Evolutionary conservation across 192 early-diverging fungal species (phyloP).

Genomic region (Allomyces macrogynus): DNA sequence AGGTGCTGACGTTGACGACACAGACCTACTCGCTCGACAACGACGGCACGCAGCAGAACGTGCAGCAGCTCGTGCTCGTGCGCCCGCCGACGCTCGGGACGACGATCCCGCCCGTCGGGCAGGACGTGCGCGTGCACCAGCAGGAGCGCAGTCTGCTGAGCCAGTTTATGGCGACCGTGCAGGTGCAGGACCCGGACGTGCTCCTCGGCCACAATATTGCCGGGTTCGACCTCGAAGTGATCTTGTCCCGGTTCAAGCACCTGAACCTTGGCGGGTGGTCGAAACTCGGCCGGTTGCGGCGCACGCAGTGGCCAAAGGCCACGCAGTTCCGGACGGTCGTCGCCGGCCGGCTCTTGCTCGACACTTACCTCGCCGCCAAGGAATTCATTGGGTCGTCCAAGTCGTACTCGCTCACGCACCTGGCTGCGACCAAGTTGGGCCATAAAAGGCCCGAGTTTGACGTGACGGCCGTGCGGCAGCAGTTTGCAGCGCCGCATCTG

Average conservation of each 20-base stretch:
- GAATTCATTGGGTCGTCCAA: constrained; percentile 62
- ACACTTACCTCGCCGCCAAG: constrained; percentile 75
- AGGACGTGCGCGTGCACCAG: neutral
- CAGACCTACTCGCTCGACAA: neutral
- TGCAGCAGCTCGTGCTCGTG: neutral
- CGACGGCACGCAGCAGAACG: neutral
- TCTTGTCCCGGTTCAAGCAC: constrained; percentile 83
- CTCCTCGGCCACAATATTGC: constrained; percentile 92
- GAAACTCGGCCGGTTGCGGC: constrained; percentile 60
- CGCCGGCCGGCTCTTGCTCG: constrained; percentile 73
- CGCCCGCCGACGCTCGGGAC: neutral
- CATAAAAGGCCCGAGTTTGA: constrained; percentile 68
- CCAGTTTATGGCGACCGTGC: constrained; percentile 34
- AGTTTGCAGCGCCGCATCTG: constrained; percentile 35
- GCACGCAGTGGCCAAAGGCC: constrained; percentile 23
- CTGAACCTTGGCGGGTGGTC: constrained; percentile 64
- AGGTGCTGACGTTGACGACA: neutral
- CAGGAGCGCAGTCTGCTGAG: constrained; percentile 1
- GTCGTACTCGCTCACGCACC: constrained; percentile 55
- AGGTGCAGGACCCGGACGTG: constrained; percentile 70
- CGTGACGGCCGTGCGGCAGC: constrained; percentile 46
- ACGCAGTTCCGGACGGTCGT: constrained; percentile 48
- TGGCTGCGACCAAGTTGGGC: constrained; percentile 54
- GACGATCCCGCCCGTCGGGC: no score
- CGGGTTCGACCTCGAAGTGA: constrained; percentile 80